Evolutionary conservation across 768 basidiomycete genomes (phyloP).

Genomic region (Lactifluus rugatus): DNA sequence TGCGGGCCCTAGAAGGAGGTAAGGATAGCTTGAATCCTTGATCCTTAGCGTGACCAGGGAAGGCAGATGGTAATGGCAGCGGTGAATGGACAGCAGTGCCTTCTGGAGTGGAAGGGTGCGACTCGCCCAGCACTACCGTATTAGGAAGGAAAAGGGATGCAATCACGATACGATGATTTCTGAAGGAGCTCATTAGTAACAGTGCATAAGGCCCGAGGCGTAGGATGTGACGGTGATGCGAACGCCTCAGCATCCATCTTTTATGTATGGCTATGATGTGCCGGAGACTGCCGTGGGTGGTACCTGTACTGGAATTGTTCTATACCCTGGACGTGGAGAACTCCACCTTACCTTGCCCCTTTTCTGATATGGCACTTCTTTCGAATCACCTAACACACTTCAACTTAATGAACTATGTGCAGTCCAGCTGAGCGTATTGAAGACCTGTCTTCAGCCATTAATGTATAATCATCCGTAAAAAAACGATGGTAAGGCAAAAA

Average conservation of each 20-base stretch:
- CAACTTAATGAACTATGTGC: no score
- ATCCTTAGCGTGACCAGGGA: conserved; percentile 8
- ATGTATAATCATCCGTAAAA: no score
- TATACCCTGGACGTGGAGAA: no score
- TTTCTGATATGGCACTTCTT: no score
- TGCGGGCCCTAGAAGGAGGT: conserved; percentile 20
- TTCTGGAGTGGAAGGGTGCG: conserved; percentile 43
- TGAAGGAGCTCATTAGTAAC: conserved; percentile 52
- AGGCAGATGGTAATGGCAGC: conserved; percentile 15
- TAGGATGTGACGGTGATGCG: neutral
- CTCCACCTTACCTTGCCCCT: no score
- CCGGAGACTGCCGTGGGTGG: conserved; percentile 10
- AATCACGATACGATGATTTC: conserved; percentile 66
- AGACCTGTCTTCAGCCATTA: no score
- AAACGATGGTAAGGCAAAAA: no score
- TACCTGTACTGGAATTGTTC: no score
- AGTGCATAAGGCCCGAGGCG: neutral
- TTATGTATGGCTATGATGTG: neutral
- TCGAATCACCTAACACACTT: no score
- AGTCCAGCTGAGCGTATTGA: no score
- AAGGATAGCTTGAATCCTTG: conserved; percentile 16
- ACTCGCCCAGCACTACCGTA: conserved; percentile 55
- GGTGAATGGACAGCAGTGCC: conserved; percentile 20
- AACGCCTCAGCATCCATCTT: neutral
- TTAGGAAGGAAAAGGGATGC: conserved; percentile 80